Evolutionary conservation across 1,284 basidiomycete species (phyloP).

Genomic region (Tilletia indica): DNA sequence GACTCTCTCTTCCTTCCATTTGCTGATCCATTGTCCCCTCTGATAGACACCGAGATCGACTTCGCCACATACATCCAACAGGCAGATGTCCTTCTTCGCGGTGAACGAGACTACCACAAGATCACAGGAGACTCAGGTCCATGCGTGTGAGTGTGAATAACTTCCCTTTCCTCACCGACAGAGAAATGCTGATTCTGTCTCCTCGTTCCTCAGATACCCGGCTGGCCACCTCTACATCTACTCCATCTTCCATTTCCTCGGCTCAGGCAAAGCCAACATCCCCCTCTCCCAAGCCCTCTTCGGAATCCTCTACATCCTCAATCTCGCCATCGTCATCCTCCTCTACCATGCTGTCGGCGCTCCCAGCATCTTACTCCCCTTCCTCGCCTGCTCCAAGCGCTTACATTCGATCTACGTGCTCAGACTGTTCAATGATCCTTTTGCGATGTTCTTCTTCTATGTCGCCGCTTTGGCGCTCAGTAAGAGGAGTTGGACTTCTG

Average conservation of each 20-base stretch:
- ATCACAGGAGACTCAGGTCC: conserved; percentile 90
- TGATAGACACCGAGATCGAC: conserved; percentile 87
- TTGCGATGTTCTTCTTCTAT: conserved; percentile 68
- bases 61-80: conserved; percentile 92
- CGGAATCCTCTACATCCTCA: conserved; percentile 46
- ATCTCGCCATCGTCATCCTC: conserved; percentile 32
- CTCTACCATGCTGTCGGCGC: conserved; percentile 39
- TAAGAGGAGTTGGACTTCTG: conserved; percentile 66
- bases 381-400: conserved; percentile 83
- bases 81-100: conserved; percentile 70
- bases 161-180: conserved; percentile 48
- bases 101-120: conserved; percentile 79
- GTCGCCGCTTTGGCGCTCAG: conserved; percentile 59
- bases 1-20: too few relatives aligned
- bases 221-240: conserved; percentile 89
- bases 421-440: conserved; percentile 92
- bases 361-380: conserved; percentile 61
- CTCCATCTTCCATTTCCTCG: conserved; percentile 68
- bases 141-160: conserved; percentile 64
- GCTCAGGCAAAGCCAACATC: conserved; percentile 59
- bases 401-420: conserved; percentile 90
- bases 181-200: too few relatives aligned
- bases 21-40: conserved; percentile 57
- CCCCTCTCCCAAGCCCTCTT: conserved; percentile 59
- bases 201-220: conserved; percentile 65